phyloP scores from a whole-genome alignment of 306 rosid species.

The Rosa multiflora region DNA sequence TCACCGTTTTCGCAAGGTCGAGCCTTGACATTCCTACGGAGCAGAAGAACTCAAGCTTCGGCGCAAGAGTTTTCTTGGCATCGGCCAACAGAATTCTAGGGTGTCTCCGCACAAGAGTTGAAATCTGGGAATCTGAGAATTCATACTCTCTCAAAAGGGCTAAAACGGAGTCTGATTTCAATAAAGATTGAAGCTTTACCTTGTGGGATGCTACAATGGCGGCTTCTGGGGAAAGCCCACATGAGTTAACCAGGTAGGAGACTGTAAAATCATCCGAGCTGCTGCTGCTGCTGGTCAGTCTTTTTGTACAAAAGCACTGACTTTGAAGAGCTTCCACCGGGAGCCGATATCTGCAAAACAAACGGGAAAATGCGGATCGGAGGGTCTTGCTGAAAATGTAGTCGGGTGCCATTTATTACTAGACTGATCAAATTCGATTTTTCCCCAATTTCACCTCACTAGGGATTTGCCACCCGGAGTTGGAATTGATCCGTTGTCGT shows the following conservation, averaged over 20 bases:
- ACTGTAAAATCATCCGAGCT: neutral
- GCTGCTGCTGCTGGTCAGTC: neutral
- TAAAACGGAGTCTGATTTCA: constrained; percentile 29
- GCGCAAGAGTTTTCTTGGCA: constrained; percentile 18
- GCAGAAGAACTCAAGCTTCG: constrained; percentile 34
- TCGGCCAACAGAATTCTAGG: constrained; percentile 23
- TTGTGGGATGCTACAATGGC: constrained; percentile 26
- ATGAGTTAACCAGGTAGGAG: constrained; percentile 32
- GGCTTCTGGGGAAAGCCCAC: constrained; percentile 31
- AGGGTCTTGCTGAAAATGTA: no score
- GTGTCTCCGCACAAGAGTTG: constrained; percentile 16
- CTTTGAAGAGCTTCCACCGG: neutral
- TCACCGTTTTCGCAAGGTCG: neutral
- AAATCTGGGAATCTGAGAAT: constrained; percentile 26
- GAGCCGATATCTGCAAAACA: no score
- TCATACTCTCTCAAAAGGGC: constrained; percentile 24
- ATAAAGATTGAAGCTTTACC: constrained; percentile 11
- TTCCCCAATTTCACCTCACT: no score
- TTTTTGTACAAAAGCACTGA: neutral
- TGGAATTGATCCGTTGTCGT: no score
- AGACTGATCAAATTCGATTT: no score
- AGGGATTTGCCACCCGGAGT: no score
- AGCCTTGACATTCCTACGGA: neutral
- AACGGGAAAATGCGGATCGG: no score
- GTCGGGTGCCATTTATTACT: no score